Evolutionary conservation across 1,284 basidiomycete species (phyloP).

Genomic region (Tilletiopsis washingtonensis): DNA sequence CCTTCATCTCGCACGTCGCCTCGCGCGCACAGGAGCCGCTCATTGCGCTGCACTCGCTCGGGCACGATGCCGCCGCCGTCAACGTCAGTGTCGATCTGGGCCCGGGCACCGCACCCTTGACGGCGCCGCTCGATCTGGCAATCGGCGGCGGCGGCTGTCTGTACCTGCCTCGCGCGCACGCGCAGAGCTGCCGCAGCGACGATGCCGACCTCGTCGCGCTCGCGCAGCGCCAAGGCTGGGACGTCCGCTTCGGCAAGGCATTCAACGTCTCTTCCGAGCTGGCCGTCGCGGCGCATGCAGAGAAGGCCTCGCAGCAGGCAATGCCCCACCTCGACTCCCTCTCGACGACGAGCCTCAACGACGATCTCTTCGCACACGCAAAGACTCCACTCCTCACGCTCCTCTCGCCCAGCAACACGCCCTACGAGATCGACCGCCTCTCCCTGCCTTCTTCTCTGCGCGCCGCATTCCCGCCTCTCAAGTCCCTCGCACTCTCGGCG

Average conservation of each 20-base stretch:
- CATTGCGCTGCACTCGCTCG: constrained; percentile 23
- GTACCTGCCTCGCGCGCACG: constrained; percentile 42
- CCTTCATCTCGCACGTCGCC: constrained; percentile 47
- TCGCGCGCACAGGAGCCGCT: constrained; percentile 21
- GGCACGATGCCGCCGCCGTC: constrained; percentile 5
- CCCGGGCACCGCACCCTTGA: constrained; percentile 14
- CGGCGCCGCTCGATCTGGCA: constrained; percentile 42
- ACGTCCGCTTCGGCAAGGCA: constrained; percentile 19
- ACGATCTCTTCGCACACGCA: too few relatives aligned
- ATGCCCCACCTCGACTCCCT: too few relatives aligned
- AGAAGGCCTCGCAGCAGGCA: too few relatives aligned
- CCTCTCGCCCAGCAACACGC: constrained; percentile 34
- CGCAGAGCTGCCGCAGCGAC: constrained; percentile 41
- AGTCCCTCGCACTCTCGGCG: constrained; percentile 21
- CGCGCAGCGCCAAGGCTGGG: constrained; percentile 29
- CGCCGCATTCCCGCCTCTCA: constrained; percentile 5
- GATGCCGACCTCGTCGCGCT: constrained; percentile 35
- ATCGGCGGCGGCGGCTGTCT: constrained; percentile 48
- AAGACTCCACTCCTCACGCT: constrained; percentile 13
- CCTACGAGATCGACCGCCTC: constrained; percentile 38
- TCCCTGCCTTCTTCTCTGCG: too few relatives aligned
- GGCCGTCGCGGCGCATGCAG: too few relatives aligned
- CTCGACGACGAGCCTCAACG: too few relatives aligned
- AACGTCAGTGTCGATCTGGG: constrained; percentile 2
- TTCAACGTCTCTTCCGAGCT: constrained; percentile 12